Evolutionary conservation across 257 asterid genomes (phyloP), one percentile per base, ranked within the genome.

Genomic region (Striga asiatica): DNA sequence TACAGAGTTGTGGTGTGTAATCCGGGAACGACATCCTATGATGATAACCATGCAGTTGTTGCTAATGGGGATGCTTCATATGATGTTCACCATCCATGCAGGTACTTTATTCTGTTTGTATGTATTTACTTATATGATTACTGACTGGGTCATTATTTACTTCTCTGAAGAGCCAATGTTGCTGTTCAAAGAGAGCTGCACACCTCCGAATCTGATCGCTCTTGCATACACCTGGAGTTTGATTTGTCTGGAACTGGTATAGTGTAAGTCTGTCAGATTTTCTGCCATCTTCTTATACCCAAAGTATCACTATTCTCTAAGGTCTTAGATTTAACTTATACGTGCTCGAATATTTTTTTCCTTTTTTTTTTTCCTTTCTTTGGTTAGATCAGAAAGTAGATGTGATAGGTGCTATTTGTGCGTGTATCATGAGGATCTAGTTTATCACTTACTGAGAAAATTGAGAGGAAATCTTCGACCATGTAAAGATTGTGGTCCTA

Each of bases 1-100:
- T 80, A 83, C 42, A 74, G 93, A 56, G 76, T 80, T 31, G 77
- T 71, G 66, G 69, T 64, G 66, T 68, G 80, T 64, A 81, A 77
- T 73, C 55, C 81, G 60, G 42, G 67, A 20, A 62, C 69, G 13
- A 52, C 55, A 48, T 54, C 66, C 22, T 38, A 56, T 54, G 75
- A 73, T 52, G 75, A 77, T 67, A 78, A 71, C 61, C 72, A 68
- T 39, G 55, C 55, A 24, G 55, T 34, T 68, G 56, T 70, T 77
- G 64, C 79, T 21, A 78, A 80, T 60, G 93, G 93, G 51, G 75
- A 75, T 69, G 50, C 71, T 50, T 48, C 76, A 14, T 80, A 75
- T 75, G 93, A 83, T 66, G 68, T 80, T 59, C 93, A 83, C 65
- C 93, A 80, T 64, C 93, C 93, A 53, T 83, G 93, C 93, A 67